Conservation (phyloP, 2,329 filamentous ascomycete genomes). For the Ascochyta fabae region DNA sequence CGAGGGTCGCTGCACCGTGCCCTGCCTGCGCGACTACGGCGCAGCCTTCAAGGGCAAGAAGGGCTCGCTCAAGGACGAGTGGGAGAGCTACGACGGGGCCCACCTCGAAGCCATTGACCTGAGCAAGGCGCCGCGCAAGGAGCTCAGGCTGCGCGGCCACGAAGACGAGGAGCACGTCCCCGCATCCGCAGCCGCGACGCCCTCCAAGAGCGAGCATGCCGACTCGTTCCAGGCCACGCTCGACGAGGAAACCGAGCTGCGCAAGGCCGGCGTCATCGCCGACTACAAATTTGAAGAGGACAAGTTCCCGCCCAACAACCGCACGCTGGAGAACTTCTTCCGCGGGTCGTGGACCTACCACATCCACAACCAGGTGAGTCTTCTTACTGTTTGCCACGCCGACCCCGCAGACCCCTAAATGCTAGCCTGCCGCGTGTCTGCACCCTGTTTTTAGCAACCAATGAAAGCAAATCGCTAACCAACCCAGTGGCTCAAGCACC, state of each 20-base stretch:
- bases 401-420: neutral
- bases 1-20: conserved; percentile 60
- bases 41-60: conserved; percentile 59
- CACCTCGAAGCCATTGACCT: conserved; percentile 48
- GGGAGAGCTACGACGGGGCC: conserved; percentile 59
- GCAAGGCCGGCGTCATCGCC: conserved; percentile 50
- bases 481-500: conserved; percentile 60
- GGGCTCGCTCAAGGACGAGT: conserved; percentile 57
- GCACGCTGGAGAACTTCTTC: conserved; percentile 63
- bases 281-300: conserved; percentile 59
- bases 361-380: conserved; percentile 62
- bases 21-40: conserved; percentile 61
- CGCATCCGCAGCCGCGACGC: conserved; percentile 36
- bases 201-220: conserved; percentile 30
- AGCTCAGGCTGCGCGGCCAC: conserved; percentile 31
- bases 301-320: conserved; percentile 62
- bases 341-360: conserved; percentile 64
- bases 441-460: conserved; percentile 11
- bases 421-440: neutral
- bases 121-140: conserved; percentile 34
- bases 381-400: neutral
- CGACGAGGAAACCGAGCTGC: conserved; percentile 50
- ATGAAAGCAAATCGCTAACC: conserved; percentile 31
- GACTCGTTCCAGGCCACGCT: conserved; percentile 51
- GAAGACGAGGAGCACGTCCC: conserved; percentile 38